phyloP scores from a whole-genome alignment of 164 flowering plant genomes.

The Taxillus chinensis region DNA sequence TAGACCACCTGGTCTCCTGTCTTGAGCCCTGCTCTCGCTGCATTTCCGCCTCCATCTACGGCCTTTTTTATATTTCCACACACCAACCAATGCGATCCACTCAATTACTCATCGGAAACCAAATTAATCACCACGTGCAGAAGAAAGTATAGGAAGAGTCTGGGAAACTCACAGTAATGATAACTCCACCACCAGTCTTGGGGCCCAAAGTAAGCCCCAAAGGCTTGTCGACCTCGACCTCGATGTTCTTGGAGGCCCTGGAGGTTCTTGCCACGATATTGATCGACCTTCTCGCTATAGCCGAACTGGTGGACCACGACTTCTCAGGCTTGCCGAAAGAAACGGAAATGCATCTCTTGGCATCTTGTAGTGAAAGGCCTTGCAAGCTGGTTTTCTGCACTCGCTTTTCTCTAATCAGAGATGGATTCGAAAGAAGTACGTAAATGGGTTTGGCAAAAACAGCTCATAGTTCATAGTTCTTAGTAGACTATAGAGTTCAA shows the following conservation, averaged over 20 bases:
- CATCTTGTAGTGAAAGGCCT: constrained; percentile 55
- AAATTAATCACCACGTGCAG: too few species aligned
- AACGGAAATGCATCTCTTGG: constrained; percentile 40
- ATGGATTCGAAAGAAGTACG: neutral
- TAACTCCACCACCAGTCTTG: constrained; percentile 82
- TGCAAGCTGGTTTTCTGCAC: constrained; percentile 56
- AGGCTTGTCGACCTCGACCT: constrained; percentile 96
- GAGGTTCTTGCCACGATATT: constrained; percentile 64
- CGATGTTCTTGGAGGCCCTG: constrained; percentile 77
- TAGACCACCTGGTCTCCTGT: constrained; percentile 88
- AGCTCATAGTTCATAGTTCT: neutral
- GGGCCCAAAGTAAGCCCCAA: constrained; percentile 86
- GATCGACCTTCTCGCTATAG: constrained; percentile 19
- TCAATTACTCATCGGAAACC: too few species aligned
- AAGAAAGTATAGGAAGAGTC: too few species aligned
- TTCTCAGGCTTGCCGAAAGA: constrained; percentile 22
- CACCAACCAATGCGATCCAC: neutral
- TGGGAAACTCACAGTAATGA: constrained; percentile 61
- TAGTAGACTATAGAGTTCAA: too few species aligned
- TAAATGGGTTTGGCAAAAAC: neutral
- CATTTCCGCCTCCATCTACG: constrained; percentile 84
- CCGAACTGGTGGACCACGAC: constrained; percentile 6
- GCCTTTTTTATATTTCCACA: constrained; percentile 28
- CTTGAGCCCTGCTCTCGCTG: constrained; percentile 86
- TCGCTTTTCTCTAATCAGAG: neutral